Evolutionary conservation across 805 yeast species (phyloP).

Genomic region (Hanseniaspora nectarophila): DNA sequence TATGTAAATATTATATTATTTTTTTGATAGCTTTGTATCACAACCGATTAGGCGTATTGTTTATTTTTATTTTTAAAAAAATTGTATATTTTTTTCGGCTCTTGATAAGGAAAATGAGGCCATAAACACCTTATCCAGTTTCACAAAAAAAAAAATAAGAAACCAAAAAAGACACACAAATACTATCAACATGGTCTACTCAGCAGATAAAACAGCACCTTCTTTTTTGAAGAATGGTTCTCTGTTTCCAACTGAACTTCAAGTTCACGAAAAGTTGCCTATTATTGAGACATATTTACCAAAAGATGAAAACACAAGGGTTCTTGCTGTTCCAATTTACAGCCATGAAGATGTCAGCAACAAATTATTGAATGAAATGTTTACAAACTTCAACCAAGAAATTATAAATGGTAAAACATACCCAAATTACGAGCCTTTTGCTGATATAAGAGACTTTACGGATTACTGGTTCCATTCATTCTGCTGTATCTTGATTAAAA

Average conservation of each 20-base stretch:
- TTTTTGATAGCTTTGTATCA: no score
- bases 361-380: slow-evolving; percentile 36
- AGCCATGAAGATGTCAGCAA: slow-evolving; percentile 39
- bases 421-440: slow-evolving; percentile 38
- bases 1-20: neutral
- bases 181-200: neutral
- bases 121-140: no score
- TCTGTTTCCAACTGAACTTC: slow-evolving; percentile 21
- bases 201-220: slow-evolving; percentile 5
- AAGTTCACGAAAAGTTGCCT: slow-evolving; percentile 28
- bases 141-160: no score
- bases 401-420: slow-evolving; percentile 67
- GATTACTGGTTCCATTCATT: slow-evolving; percentile 59
- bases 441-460: slow-evolving; percentile 40
- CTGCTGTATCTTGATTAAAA: slow-evolving; percentile 48
- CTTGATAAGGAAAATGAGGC: no score
- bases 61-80: no score
- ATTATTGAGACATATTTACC: slow-evolving; percentile 33
- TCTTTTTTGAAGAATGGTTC: slow-evolving; percentile 27
- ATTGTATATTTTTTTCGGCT: no score
- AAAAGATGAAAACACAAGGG: slow-evolving; percentile 34
- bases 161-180: no score
- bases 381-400: slow-evolving; percentile 47
- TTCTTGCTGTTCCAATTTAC: slow-evolving; percentile 53
- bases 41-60: no score